These are phyloP conservation scores for Poa pratensis DNA, from an alignment of 176 grass and related monocot genomes.

Conservation along the genomic window DNA sequence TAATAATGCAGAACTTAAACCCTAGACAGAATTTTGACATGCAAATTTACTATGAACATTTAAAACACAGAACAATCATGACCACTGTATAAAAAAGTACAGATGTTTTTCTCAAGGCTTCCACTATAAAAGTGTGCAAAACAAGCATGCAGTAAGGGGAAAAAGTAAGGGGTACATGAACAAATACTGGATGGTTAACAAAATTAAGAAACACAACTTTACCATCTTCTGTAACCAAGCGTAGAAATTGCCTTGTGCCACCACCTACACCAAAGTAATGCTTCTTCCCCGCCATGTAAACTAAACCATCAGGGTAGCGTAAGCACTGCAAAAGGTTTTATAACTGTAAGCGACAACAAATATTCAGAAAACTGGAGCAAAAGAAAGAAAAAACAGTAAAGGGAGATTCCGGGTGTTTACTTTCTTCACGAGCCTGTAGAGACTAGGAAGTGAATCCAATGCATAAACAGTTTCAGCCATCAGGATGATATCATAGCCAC, in stretches of 20 bases:
- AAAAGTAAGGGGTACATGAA: background rate
- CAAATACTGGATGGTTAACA: constrained; percentile 38
- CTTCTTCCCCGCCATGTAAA: constrained; percentile 96
- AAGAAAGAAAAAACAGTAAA: constrained; percentile 21
- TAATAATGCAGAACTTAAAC: constrained; percentile 13
- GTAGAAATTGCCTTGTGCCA: constrained; percentile 88
- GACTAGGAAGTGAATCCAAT: constrained; percentile 69
- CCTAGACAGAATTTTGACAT: background rate
- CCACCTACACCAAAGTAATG: constrained; percentile 98
- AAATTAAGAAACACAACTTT: constrained; percentile 27
- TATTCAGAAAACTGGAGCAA: background rate
- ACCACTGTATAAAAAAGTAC: background rate
- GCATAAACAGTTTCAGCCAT: constrained; percentile 96
- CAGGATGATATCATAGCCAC: constrained; percentile 88
- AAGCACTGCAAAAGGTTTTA: constrained; percentile 60
- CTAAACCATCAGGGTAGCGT: constrained; percentile 53
- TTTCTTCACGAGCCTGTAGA: constrained; percentile 83
- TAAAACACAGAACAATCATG: constrained; percentile 10
- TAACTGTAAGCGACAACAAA: constrained; percentile 19
- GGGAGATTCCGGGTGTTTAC: constrained; percentile 37
- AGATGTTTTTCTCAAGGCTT: constrained; percentile 1
- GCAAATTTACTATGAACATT: constrained; percentile 21
- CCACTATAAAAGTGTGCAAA: constrained; percentile 19
- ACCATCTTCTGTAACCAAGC: constrained; percentile 95
- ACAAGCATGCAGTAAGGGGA: background rate